phyloP scores from a whole-genome alignment of 768 basidiomycete genomes.

The Mycena belliarum region DNA sequence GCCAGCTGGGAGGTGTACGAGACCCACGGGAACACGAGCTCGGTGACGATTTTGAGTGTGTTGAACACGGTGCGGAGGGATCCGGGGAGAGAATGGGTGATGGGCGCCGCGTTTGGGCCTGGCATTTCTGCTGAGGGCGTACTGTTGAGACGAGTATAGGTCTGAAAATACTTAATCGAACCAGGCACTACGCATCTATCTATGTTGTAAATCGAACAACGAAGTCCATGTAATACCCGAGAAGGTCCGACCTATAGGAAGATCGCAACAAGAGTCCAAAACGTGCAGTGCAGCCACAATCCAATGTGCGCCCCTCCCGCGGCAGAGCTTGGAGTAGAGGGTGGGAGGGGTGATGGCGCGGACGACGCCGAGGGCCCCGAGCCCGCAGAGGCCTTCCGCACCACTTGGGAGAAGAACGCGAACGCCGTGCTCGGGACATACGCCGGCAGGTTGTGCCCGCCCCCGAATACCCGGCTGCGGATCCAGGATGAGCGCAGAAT shows the following conservation, averaged over 20 bases:
- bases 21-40: constrained; percentile 17
- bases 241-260: no score
- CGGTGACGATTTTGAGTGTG: constrained; percentile 3
- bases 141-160: constrained; percentile 9
- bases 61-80: background rate
- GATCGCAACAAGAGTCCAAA: no score
- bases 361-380: background rate
- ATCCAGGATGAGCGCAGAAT: background rate
- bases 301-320: no score
- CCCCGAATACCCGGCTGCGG: constrained; percentile 30
- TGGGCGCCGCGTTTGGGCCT: constrained; percentile 13
- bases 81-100: constrained; percentile 11
- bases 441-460: constrained; percentile 41
- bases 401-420: constrained; percentile 8
- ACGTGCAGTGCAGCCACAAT: no score
- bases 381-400: background rate
- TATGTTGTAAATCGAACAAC: no score
- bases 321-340: background rate
- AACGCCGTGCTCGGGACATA: constrained; percentile 14
- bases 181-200: no score
- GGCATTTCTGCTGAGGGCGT: constrained; percentile 2
- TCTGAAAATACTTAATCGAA: no score
- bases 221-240: background rate
- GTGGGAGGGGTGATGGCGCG: background rate
- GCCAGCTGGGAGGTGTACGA: constrained; percentile 18